Evolutionary conservation across 2,329 filamentous ascomycete genomes (phyloP), one percentile per base, ranked within the genome.

Genomic region (Pseudocercospora vitis): DNA sequence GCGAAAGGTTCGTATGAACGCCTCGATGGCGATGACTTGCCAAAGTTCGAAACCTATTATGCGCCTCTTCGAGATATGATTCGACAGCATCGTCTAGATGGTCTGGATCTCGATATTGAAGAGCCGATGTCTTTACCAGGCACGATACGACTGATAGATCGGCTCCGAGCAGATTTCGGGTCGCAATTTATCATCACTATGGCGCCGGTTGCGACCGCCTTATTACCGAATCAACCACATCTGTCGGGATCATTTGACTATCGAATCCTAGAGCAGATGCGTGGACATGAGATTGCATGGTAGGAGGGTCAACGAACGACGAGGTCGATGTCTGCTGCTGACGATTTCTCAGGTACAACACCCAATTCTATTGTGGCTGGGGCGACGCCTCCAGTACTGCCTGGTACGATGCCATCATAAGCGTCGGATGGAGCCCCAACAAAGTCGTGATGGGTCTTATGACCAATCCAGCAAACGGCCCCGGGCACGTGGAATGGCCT

Each of bases 361-460:
- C 86, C 4, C 91, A 96, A 68, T 95, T 96, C 72, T 96, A 96
- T 77, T 94, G 88, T 67, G 90, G 90, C 1, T 96, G 89, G 85
- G 89, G 89, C 7, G 83, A 84, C 45, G 82, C 84, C 1, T 74
- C 78, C 23, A 77, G 70, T 11, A 76, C 76, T 2, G 65, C 68
- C 18, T 77, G 75, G 64, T 82, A 79, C 65, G 78, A 81, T 53
- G 71, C 75, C 47, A 78, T 83, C 49, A 70, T 83, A 24, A 74
- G 76, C 11, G 76, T 79, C 39, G 90, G 90, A 7, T 96, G 88
- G 85, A 76, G 81, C 2, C 79, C 89, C 0, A 74, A 82, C 16
- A 88, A 87, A 66, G 77, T 96, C 2, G 88, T 96, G 7, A 76
- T 91, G 52, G 91, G 91, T 2, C 78, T 95, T 50, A 79, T 96